Base-by-base conservation (phyloP, 192 early-diverging fungal species). In the Pecoramyces ruminantium region DNA sequence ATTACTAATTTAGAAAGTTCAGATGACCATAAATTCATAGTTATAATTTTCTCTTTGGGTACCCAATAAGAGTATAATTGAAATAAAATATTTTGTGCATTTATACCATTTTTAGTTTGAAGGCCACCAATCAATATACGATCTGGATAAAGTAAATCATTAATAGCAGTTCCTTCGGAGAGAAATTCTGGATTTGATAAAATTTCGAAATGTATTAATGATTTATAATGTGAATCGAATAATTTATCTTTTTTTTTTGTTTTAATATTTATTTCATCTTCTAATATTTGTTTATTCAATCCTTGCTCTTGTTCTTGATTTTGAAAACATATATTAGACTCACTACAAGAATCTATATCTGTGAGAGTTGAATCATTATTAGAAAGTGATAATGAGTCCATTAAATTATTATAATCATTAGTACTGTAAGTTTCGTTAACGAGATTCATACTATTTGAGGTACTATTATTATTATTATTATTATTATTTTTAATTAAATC, bases 111-210 rank as follows among this genome's bases (percentile, higher is more conserved):
- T 21, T 86, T 85, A 40, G 92, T 94, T 80, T 91, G 90, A 78
- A 93, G 87, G 34, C 91, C 90, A 81, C 95, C 94, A 85, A 96
- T 96, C 38, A 98, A 87, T 29, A 96, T 93, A 79, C 96, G 92
- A 87, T 96, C 96, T 17, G 96, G 96, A 82, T 90, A 83, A 34
- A 94, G 82, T 78, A 97, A 87, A 84, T 97, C 95, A 28, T 83
- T 86, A 78, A 96, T 91, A 28, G 95, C 95, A 27, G 95, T 95
- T 78, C 95, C 96, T 86, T 97, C 96, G 82, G 95, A 94, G 82
- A 97, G 89, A 87, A 97, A 97, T 88, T 97, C 96, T 28, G 96
- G 96, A 86, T 97, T 97, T 21, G 95, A 94, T 77, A 96, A 87
- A 78, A 97, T 95, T 81, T 92, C 90, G 83, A 97, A 96, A 34